phyloP scores from a whole-genome alignment of 306 rosid species.

The Cicer cuneatum region DNA sequence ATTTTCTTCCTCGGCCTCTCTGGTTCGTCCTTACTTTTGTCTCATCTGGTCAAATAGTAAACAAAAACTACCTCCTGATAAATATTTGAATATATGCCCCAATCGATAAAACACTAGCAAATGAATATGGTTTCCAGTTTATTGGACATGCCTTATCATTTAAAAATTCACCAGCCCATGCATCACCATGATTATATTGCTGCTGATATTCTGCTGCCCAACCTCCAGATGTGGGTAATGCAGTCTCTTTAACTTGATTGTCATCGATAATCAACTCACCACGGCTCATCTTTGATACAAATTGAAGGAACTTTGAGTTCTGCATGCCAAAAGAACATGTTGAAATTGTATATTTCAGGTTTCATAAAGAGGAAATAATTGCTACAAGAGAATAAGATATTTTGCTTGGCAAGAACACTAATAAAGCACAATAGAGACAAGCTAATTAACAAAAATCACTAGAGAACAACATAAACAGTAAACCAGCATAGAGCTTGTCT shows the following conservation, averaged over 20 bases:
- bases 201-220: slow-evolving; percentile 90
- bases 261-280: slow-evolving; percentile 92
- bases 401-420: slow-evolving; percentile 9
- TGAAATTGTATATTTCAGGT: neutral
- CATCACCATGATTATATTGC: slow-evolving; percentile 59
- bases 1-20: slow-evolving; percentile 19
- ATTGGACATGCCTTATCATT: slow-evolving; percentile 54
- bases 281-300: slow-evolving; percentile 97
- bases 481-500: slow-evolving; percentile 6
- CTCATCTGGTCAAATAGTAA: neutral
- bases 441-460: slow-evolving; percentile 9
- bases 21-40: neutral
- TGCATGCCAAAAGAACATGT: slow-evolving; percentile 53
- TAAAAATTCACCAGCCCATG: slow-evolving; percentile 90
- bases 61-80: slow-evolving; percentile 18
- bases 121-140: slow-evolving; percentile 34
- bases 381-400: slow-evolving; percentile 26
- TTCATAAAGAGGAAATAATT: slow-evolving; percentile 15
- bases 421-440: slow-evolving; percentile 32
- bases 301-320: slow-evolving; percentile 96
- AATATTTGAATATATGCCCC: slow-evolving; percentile 29
- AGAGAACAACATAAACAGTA: neutral
- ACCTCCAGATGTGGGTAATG: slow-evolving; percentile 70
- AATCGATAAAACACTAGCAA: slow-evolving; percentile 26
- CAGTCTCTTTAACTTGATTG: slow-evolving; percentile 80